Base-by-base conservation (phyloP, 2,329 filamentous ascomycete species). In the Fusarium agapanthi region DNA sequence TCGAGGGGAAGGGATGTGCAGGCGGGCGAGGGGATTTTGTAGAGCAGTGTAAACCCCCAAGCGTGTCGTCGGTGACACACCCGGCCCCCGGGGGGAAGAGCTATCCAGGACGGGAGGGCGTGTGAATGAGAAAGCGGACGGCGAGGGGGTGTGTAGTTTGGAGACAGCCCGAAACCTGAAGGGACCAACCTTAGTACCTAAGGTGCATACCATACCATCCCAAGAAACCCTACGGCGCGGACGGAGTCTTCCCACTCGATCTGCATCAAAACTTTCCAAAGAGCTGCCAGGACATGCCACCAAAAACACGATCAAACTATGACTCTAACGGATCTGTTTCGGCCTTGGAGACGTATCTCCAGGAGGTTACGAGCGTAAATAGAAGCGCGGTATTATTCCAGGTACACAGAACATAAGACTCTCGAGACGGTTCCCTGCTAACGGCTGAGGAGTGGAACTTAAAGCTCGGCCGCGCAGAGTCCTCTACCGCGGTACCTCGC, bases 1-100 rank as follows among this genome's bases (percentile, higher is more conserved):
- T 51, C 50, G 65, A 67, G 67, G 67, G 72, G 74, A 74, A 71
- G 57, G 57, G 61, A 67, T 45, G 57, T 55, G 72, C 63, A 67
- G 70, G 75, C 75, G 74, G 75, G 43, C 56, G 72, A 75, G 66
- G 75, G 75, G 75, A 68, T 77, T 77, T 77, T 77, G 75, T 77
- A 76, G 70, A 67, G 69, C 35, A 66, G 14, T 59, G 50, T 54
- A 61, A 62, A 63, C 74, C 66, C 59, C 67, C 66, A 74, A 74
- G 65, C 62, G 59, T 73, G 53, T 75, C 64, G 59, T 76, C 71
- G 74, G 74, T 76, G 74, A 74, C 71, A 76, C 74, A 74, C 72
- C 74, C 74, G 74, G 74, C 60, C 69, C 67, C 72, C 72, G 67
- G 71, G 67, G 67, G 61, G 64, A 61, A 64, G 65, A 75, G 74